Evolutionary conservation across 495 filamentous ascomycete genomes (phyloP).

Genomic region (Penicillium arizonense): DNA sequence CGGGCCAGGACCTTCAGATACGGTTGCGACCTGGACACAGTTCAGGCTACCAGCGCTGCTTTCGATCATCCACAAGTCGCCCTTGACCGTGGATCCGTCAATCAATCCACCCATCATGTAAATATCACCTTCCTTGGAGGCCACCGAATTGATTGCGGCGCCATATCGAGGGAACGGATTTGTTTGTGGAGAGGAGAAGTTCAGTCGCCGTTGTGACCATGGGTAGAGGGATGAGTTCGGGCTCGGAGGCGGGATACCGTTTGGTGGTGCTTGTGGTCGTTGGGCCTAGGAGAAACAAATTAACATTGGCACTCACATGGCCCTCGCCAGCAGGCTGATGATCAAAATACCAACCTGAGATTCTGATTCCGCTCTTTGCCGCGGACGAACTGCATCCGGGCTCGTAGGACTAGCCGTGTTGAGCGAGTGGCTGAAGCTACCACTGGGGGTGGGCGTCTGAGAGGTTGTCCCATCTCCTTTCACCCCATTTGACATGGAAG

Average conservation of each 20-base stretch:
- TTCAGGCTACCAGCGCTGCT: constrained; percentile 76
- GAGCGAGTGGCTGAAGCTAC: constrained; percentile 64
- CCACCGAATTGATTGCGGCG: constrained; percentile 86
- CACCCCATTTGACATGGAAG: constrained; percentile 35
- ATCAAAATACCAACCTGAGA: constrained; percentile 41
- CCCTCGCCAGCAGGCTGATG: neutral
- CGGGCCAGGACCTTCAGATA: constrained; percentile 90
- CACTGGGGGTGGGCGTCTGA: constrained; percentile 59
- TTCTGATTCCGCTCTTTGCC: constrained; percentile 51
- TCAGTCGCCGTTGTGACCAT: constrained; percentile 89
- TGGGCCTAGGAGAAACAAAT: constrained; percentile 20
- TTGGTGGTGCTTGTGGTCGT: constrained; percentile 32
- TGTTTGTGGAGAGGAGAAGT: constrained; percentile 76
- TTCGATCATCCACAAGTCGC: constrained; percentile 97
- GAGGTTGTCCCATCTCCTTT: constrained; percentile 39
- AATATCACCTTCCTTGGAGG: constrained; percentile 95
- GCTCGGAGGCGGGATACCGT: constrained; percentile 38
- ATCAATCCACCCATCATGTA: constrained; percentile 98
- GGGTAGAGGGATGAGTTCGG: constrained; percentile 74
- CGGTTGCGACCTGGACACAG: constrained; percentile 89
- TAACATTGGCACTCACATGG: neutral
- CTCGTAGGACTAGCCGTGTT: constrained; percentile 53
- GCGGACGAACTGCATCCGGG: constrained; percentile 50
- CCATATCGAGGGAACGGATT: constrained; percentile 97
- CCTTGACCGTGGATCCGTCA: constrained; percentile 90